Base-by-base conservation (phyloP, 73 alveolate species). In the Tetrahymena borealis region DNA sequence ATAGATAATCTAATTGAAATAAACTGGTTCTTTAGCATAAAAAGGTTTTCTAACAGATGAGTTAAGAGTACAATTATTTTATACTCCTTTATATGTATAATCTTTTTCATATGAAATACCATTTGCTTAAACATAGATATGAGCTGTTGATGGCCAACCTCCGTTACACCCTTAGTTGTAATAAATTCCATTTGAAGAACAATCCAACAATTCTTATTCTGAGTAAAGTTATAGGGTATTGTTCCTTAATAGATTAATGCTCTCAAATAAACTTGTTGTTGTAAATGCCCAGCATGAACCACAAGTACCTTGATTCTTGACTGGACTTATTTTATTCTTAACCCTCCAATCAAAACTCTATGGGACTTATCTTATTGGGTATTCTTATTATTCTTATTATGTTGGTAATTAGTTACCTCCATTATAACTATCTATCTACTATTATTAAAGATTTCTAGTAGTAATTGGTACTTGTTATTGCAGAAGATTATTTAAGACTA, bases 221-320 rank as follows among this genome's bases (percentile, higher is more conserved):
- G 97, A 95, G 35, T 94, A 78, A 20, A 18, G 77, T 39, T 32
- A 36, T 7, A 77, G 10, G 13, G 10, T 13, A 16, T 38, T 31
- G 15, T 39, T 91, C 32, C 35, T 35, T 24, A 95, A 78, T 31
- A 33, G 28, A 78, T 39, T 90, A 33, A 28, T 10, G n/a, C 94
- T 33, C 94, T 94, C 97, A 24, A 93, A 78, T 33, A 96, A 94
- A 31, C 96, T 96, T 2, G 93, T 94, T 32, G 96, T 93, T 28
- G 96, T 78, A 90, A 96, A 95, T 13, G 97, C 97, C 96, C 96
- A 94, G 78, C 96, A 60, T 4, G 96, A 40, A 4, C 97, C 96
- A 40, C 97, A 95, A 0, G 24, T 9, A 3, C 95, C 95, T 60
- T 96, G 78, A 43, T 95, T 91, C 39, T 93, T 93, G 1, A 96